These are phyloP conservation scores for Phytophthora quininea DNA, from an alignment of 352 stramenopile genomes.

Conservation along the genomic window DNA sequence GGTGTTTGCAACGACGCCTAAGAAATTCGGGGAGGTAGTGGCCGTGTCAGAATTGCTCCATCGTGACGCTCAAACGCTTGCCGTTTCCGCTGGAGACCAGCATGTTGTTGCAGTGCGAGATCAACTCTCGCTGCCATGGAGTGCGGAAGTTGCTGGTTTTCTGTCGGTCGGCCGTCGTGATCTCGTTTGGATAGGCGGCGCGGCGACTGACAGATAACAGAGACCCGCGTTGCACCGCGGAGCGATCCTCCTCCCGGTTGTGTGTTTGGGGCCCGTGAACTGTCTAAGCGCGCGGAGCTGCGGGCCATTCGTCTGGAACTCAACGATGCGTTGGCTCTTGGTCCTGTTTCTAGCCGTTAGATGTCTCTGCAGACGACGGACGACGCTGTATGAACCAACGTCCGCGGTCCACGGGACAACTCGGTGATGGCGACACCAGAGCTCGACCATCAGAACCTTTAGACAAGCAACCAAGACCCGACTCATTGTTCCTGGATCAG, in stretches of 20 bases:
- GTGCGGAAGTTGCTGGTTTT: slow-evolving; percentile 16
- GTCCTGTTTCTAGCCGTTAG: slow-evolving; percentile 21
- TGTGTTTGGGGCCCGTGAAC: background rate
- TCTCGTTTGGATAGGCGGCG: slow-evolving; percentile 30
- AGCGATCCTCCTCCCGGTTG: background rate
- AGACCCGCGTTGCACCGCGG: background rate
- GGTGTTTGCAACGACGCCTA: slow-evolving; percentile 14
- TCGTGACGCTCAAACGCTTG: no score
- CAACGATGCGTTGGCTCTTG: slow-evolving; percentile 18
- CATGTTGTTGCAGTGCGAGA: no score
- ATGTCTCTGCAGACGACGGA: slow-evolving; percentile 6
- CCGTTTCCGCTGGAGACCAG: no score
- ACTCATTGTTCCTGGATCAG: no score
- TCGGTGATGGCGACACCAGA: no score
- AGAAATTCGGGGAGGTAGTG: slow-evolving; percentile 21
- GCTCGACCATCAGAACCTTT: no score
- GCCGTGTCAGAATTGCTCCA: no score
- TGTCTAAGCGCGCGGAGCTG: background rate
- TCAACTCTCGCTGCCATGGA: slow-evolving; percentile 1
- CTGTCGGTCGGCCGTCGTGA: slow-evolving; percentile 17
- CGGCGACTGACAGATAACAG: slow-evolving; percentile 28
- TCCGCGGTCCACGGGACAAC: no score
- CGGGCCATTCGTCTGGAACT: slow-evolving; percentile 16
- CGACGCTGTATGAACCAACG: no score
- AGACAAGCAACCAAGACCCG: no score